A percentile compares a stretch with the other conserved stretches of the same genome.
These are phyloP conservation scores for Fusarium graminum DNA, from an alignment of 2,329 filamentous ascomycete species.

Conservation along the genomic window DNA sequence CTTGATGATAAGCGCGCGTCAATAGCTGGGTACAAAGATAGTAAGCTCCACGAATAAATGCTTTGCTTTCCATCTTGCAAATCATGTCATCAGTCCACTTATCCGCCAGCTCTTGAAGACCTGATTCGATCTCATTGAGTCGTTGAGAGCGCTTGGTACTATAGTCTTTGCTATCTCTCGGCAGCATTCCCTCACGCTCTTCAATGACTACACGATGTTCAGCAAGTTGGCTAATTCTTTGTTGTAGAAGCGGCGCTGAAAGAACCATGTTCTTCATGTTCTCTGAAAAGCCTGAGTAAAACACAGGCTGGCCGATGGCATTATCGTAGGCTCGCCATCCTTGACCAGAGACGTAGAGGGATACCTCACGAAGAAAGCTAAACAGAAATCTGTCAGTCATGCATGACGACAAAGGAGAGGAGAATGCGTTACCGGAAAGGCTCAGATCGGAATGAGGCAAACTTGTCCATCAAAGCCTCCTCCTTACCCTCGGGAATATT, in stretches of 20 bases:
- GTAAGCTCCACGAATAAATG: slow-evolving; percentile 92
- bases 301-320: slow-evolving; percentile 90
- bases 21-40: slow-evolving; percentile 89
- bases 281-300: slow-evolving; percentile 92
- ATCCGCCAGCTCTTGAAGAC: slow-evolving; percentile 84
- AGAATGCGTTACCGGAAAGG: slow-evolving; percentile 66
- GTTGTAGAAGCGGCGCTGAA: slow-evolving; percentile 78
- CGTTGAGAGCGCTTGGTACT: slow-evolving; percentile 64
- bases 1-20: slow-evolving; percentile 94
- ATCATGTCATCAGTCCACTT: slow-evolving; percentile 96
- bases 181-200: slow-evolving; percentile 77
- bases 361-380: slow-evolving; percentile 93
- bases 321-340: slow-evolving; percentile 96
- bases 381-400: slow-evolving; percentile 25
- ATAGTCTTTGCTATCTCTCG: slow-evolving; percentile 67
- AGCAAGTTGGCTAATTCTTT: slow-evolving; percentile 81
- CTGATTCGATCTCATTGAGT: slow-evolving; percentile 75
- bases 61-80: slow-evolving; percentile 97
- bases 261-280: slow-evolving; percentile 86
- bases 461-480: slow-evolving; percentile 81
- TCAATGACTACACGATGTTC: slow-evolving; percentile 80
- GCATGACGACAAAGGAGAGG: background rate
- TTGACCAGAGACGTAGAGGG: slow-evolving; percentile 89
- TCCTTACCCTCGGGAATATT: slow-evolving; percentile 68
- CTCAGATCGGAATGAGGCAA: slow-evolving; percentile 84